These are phyloP conservation scores for Berberis vulgaris DNA, from an alignment of 164 flowering plant genomes.

Conservation along the genomic window DNA sequence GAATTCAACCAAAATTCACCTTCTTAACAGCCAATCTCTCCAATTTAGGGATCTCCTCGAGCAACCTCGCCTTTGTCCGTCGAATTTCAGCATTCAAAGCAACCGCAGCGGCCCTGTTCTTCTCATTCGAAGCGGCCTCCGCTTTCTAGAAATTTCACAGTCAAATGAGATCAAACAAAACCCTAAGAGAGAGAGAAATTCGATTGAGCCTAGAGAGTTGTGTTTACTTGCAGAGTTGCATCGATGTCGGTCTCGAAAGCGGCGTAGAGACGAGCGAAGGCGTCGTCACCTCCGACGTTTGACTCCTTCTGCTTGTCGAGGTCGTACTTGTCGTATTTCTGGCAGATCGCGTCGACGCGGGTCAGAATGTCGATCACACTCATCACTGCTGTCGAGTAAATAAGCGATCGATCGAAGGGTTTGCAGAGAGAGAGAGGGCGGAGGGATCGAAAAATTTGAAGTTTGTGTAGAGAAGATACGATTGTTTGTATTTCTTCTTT, in stretches of 20 bases:
- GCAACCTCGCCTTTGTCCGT: conserved; percentile 73
- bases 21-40: conserved; percentile 75
- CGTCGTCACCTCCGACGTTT: conserved; percentile 72
- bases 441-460: not conserved
- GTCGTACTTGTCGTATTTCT: conserved; percentile 85
- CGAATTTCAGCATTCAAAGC: conserved; percentile 94
- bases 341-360: conserved; percentile 76
- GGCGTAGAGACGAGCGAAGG: conserved; percentile 76
- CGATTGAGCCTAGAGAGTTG: not conserved
- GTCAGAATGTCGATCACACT: conserved; percentile 78
- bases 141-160: conserved; percentile 44
- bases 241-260: conserved; percentile 68
- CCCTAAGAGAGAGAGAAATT: conserved; percentile 7
- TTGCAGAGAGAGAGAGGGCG: too few relatives aligned
- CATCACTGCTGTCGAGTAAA: conserved; percentile 21
- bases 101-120: conserved; percentile 70
- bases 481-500: not conserved
- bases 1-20: conserved; percentile 24
- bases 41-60: conserved; percentile 85
- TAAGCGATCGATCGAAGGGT: too few relatives aligned
- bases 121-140: conserved; percentile 60
- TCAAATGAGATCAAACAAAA: not conserved
- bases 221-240: conserved; percentile 48
- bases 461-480: not conserved
- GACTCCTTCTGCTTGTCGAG: conserved; percentile 63